Evolutionary conservation across 2,329 filamentous ascomycete genomes (phyloP), one percentile per base, ranked within the genome.

Genomic region (Exophiala aquamarina): DNA sequence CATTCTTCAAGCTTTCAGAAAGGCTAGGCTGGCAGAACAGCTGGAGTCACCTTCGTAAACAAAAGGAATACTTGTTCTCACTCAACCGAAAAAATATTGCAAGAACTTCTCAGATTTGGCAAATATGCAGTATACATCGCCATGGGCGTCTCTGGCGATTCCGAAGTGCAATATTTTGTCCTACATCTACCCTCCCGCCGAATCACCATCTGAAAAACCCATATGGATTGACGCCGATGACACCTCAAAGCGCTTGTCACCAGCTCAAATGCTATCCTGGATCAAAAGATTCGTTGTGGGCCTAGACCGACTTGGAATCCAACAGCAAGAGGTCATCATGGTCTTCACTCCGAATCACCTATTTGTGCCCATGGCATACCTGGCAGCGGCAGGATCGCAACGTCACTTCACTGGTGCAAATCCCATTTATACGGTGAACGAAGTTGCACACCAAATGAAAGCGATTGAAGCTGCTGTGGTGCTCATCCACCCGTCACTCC

Each of bases 261-360:
- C 78, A 35, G 58, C 70, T 31, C 72, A 77, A 49, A 85, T 83
- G 63, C 80, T 85, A 13, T 70, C 81, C 49, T 81, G 84, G 68
- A 75, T 81, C 17, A 83, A 88, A 63, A 81, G 85, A 15, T 65
- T 90, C n/a, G 86, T 84, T 1, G 69, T 81, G 7, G 86, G 86
- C 1, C 68, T 87, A 15, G 72, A 72, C 28, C 72, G 74, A 41
- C 73, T 77, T 20, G 86, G 85, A 2, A 66, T 89, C 31, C 68
- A 79, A 52, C 70, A 72, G 0, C 82, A 84, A 20, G 84, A 87
- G 55, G 78, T 84, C 2, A 77, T 89, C 9, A 70, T 89, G 46
- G 68, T 89, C 15, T 88, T 82, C 64, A 82, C 82, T 0, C 78
- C 80, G 18, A 89, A 89, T 67, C 83, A 76, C 53, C 66, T 89